Conservation (phyloP, 257 asterid genomes). For the Solanum dulcamara region DNA sequence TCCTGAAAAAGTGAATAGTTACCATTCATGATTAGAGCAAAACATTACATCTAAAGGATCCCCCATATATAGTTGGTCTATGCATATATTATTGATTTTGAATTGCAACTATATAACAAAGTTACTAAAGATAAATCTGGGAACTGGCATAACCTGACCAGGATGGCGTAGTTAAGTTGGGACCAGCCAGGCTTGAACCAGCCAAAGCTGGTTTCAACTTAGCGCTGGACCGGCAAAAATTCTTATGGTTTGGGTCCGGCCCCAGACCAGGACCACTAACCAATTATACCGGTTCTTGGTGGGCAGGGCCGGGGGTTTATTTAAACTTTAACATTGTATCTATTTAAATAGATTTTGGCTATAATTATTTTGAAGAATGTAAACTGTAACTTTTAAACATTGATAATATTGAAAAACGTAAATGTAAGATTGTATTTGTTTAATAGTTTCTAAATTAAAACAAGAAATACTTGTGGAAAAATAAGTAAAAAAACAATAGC, state of each 20-base stretch:
- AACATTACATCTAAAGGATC: background rate
- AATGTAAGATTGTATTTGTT: background rate
- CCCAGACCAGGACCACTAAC: background rate
- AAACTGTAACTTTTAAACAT: background rate
- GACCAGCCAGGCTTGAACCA: background rate
- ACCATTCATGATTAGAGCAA: background rate
- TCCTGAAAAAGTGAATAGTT: conserved; percentile 32
- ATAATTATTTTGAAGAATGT: background rate
- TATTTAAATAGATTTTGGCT: background rate
- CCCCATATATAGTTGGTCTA: background rate
- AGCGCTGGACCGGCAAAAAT: background rate
- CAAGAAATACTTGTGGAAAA: background rate
- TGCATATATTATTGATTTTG: background rate
- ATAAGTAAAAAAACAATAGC: background rate
- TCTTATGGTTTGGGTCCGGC: background rate
- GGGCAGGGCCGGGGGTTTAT: background rate
- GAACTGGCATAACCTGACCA: background rate
- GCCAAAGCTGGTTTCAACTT: background rate
- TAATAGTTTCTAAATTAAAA: background rate
- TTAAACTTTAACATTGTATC: background rate
- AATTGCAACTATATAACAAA: background rate
- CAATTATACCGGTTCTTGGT: background rate
- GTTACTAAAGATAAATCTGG: background rate
- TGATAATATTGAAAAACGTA: background rate
- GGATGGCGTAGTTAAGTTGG: background rate